Base-by-base conservation (phyloP, 2,329 filamentous ascomycete genomes). In the Pseudogymnoascus sp. region DNA sequence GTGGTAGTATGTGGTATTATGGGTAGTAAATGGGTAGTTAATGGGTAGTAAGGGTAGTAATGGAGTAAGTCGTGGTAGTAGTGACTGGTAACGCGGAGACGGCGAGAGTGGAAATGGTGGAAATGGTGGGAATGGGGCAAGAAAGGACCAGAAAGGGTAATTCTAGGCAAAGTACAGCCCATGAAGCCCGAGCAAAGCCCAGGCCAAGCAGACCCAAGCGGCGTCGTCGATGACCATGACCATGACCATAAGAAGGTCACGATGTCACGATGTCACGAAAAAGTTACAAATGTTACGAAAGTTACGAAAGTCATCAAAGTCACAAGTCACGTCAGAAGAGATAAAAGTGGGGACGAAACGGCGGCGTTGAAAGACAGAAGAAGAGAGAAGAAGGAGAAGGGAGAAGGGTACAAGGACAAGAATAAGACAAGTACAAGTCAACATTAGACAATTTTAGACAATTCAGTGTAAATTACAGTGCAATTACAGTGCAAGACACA, bases 291-390 rank as follows among this genome's bases (percentile, higher is more conserved):
- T 12, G 55, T 49, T 16, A 52, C 23, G 41, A 45, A 45, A 14
- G 22, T 45, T 25, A 23, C 4, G 16, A 9, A 25, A 55, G 45
- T 55, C 45, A 28, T 22, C 5, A 19, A 6, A 28, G 55, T 59
- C 55, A 59, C 23, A 35, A 59, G 55, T 59, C 55, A 59, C 55
- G 55, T 59, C 55, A 59, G 55, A 59, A 59, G 55, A 22, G 16
- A 59, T n/a, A 25, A 23, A 25, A 59, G 55, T 59, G 55, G 55
- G 5, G 55, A 38, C 3, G 23, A 52, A 52, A 52, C 42, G 42
- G 23, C 42, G 42, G 42, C 42, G 42, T 45, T 45, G 8, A 25
- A 12, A 25, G 5, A 25, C 11, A 39, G 5, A 16, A 14, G 16
- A 22, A 42, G 19, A 23, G 22, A 28, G n/a, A 33, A 33, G 30